phyloP scores from a whole-genome alignment of 2,329 filamentous ascomycete species.

The Monosporascus cannonballus region DNA sequence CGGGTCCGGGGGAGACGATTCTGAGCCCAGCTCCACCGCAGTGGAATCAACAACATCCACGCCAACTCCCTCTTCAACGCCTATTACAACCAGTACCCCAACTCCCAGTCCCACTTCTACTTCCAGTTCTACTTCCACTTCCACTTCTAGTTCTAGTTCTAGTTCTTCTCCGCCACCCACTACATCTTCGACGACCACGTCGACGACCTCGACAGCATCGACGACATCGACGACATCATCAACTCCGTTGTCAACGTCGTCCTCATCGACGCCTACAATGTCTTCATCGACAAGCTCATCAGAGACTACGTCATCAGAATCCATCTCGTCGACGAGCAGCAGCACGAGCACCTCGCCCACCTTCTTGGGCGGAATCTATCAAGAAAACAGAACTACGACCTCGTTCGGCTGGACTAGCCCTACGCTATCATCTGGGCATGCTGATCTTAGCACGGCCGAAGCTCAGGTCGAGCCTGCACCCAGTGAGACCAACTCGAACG shows the following conservation, averaged over 20 bases:
- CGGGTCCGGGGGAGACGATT: conserved; percentile 31
- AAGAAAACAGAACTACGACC: conserved; percentile 38
- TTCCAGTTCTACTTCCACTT: conserved; percentile 8
- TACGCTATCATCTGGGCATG: conserved; percentile 18
- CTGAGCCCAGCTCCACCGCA: conserved; percentile 13
- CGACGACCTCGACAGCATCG: conserved; percentile 13
- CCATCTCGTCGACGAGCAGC: neutral
- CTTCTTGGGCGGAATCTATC: conserved; percentile 45
- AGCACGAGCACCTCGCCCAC: conserved; percentile 10
- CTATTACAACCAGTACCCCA: conserved; percentile 11
- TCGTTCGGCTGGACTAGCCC: conserved; percentile 7
- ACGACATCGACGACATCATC: conserved; percentile 6
- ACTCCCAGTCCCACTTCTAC: conserved; percentile 16
- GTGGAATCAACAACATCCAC: conserved; percentile 18
- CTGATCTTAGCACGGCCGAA: conserved; percentile 17
- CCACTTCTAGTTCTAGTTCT: conserved; percentile 16
- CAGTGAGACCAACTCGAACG: conserved; percentile 35
- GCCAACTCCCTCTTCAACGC: conserved; percentile 26
- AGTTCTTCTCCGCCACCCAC: conserved; percentile 8
- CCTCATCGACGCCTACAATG: neutral
- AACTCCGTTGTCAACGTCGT: neutral
- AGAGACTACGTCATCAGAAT: conserved; percentile 5
- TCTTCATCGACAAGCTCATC: conserved; percentile 9
- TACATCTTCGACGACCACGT: conserved; percentile 3
- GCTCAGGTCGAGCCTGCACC: conserved; percentile 19